Percentiles rank a stretch among this genome's conserved stretches.
Evolutionary conservation across 495 filamentous ascomycete species (phyloP).

Genomic region (Mytilinidion resinicola): DNA sequence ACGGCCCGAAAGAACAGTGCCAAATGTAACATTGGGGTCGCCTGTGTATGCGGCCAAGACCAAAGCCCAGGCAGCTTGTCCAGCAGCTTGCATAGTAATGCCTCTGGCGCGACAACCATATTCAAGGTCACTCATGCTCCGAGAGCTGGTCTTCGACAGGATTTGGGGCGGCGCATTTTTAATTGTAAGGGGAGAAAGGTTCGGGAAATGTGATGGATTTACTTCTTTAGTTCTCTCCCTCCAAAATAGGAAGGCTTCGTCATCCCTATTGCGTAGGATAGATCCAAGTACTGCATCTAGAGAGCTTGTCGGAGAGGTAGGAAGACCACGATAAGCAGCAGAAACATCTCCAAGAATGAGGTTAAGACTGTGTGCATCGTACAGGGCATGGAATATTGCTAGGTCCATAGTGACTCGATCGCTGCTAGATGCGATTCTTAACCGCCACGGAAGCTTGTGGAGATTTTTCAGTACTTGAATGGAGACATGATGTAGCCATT

Average conservation of each 20-base stretch:
- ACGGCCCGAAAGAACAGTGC: conserved; percentile 64
- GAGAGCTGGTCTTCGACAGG: conserved; percentile 37
- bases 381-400: conserved; percentile 66
- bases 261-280: conserved; percentile 45
- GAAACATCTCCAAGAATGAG: conserved; percentile 52
- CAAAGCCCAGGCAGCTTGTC: conserved; percentile 68
- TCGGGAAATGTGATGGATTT: conserved; percentile 58
- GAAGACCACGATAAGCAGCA: conserved; percentile 33
- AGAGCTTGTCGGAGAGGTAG: conserved; percentile 16
- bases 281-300: conserved; percentile 34
- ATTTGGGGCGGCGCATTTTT: conserved; percentile 35
- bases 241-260: conserved; percentile 52
- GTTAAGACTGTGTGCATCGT: conserved; percentile 66
- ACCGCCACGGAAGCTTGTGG: conserved; percentile 45
- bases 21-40: conserved; percentile 61
- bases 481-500: conserved; percentile 12
- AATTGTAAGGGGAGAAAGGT: conserved; percentile 56
- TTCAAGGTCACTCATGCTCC: conserved; percentile 44
- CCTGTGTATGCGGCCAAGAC: conserved; percentile 67
- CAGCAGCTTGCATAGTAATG: conserved; percentile 63
- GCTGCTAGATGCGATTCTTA: conserved; percentile 33
- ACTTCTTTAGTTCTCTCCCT: conserved; percentile 44
- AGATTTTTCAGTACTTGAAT: conserved; percentile 31
- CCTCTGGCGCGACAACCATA: conserved; percentile 43
- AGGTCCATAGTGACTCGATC: conserved; percentile 39